Evolutionary conservation across 257 asterid genomes (phyloP).

Genomic region (Capsicum pubescens): DNA sequence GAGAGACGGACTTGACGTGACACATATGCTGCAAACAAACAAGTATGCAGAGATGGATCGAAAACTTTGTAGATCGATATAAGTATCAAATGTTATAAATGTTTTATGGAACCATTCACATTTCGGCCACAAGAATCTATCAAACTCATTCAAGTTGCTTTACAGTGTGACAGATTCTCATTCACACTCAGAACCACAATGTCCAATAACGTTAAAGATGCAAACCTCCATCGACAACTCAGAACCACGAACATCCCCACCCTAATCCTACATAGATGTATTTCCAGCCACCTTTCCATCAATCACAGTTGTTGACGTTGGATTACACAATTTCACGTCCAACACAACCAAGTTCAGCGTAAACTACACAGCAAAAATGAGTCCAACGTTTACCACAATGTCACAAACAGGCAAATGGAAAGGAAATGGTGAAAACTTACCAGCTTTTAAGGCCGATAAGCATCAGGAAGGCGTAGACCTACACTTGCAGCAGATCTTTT

Average conservation of each 20-base stretch:
- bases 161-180: no score
- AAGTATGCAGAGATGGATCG: neutral
- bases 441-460: conserved; percentile 57
- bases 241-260: neutral
- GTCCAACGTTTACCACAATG: neutral
- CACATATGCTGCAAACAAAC: neutral
- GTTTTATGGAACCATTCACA: neutral
- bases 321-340: neutral
- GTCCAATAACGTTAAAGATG: neutral
- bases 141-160: neutral
- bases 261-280: neutral
- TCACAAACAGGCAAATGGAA: neutral
- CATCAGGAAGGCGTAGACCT: conserved; percentile 89
- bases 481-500: conserved; percentile 92
- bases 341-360: neutral
- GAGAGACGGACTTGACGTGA: neutral
- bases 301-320: neutral
- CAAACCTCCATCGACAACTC: neutral
- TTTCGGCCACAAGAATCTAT: neutral
- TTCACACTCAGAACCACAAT: neutral
- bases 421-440: conserved; percentile 32
- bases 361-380: neutral
- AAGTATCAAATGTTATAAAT: neutral
- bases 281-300: neutral
- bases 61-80: neutral